Evolutionary conservation across 106 monocot species (phyloP).

Genomic region (Apostasia ramifera): DNA sequence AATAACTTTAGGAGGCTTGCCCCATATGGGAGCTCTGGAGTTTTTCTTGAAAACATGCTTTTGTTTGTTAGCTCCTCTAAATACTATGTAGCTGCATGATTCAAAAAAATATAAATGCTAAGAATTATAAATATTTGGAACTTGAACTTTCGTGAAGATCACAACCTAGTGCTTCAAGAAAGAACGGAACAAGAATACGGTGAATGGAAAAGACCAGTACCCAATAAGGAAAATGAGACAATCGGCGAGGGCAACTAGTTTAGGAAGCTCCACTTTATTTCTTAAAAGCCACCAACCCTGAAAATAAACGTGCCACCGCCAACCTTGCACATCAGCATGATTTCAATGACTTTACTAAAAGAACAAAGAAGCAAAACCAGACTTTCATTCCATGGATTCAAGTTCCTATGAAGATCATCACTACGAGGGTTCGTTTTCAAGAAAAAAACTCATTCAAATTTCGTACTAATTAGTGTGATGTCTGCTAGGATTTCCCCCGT

Average conservation of each 20-base stretch:
- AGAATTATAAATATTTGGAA: not conserved
- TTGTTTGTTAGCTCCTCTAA: conserved; percentile 94
- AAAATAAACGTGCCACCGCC: not conserved
- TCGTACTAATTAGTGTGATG: no score
- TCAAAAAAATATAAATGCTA: not conserved
- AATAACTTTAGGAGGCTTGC: conserved; percentile 82
- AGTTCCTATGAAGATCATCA: no score
- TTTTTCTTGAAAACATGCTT: conserved; percentile 95
- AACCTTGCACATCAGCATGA: not conserved
- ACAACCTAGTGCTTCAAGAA: not conserved
- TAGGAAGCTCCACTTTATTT: conserved; percentile 63
- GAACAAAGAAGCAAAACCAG: no score
- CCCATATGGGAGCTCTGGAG: conserved; percentile 82
- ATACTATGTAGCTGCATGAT: conserved; percentile 71
- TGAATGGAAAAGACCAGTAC: conserved; percentile 17
- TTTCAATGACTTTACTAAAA: not conserved
- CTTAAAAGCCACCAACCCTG: conserved; percentile 97
- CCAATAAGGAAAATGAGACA: conserved; percentile 65
- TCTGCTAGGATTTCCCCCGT: no score
- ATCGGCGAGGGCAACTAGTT: conserved; percentile 35
- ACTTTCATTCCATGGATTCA: no score
- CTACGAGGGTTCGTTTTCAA: no score
- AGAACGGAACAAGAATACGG: not conserved
- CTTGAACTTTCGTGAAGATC: not conserved
- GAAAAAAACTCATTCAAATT: no score